These are phyloP conservation scores for Entomortierella beljakovae DNA, from an alignment of 192 early-diverging fungal genomes.

Conservation along the genomic window DNA sequence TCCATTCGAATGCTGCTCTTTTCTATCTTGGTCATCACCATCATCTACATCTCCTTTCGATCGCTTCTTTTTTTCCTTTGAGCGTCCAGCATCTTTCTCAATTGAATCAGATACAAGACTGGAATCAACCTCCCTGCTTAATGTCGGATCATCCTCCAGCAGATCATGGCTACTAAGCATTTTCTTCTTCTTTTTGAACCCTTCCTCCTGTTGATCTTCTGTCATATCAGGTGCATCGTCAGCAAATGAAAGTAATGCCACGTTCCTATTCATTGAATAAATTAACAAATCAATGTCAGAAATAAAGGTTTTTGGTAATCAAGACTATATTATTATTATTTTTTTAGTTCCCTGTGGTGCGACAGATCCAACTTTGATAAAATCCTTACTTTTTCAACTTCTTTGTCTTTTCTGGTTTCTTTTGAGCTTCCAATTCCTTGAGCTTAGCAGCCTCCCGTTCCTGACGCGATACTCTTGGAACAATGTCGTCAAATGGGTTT, in stretches of 20 bases:
- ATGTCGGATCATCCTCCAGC: constrained; percentile 59
- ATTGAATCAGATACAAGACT: neutral
- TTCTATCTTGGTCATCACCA: neutral
- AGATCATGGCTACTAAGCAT: constrained; percentile 83
- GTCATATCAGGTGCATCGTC: constrained; percentile 72
- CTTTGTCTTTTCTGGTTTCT: constrained; percentile 58
- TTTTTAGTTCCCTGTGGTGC: too few species aligned
- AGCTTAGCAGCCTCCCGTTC: constrained; percentile 46
- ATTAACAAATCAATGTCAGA: constrained; percentile 3
- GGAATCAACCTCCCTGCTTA: constrained; percentile 29
- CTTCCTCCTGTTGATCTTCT: constrained; percentile 59
- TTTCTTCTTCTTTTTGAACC: constrained; percentile 63
- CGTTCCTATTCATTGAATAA: constrained; percentile 64
- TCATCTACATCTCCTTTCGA: neutral
- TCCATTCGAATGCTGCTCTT: constrained; percentile 1
- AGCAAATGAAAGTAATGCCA: constrained; percentile 90
- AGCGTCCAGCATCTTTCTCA: neutral
- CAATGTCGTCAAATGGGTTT: constrained; percentile 95
- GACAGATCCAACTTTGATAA: neutral
- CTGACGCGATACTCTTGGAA: constrained; percentile 68
- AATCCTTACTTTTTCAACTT: constrained; percentile 73
- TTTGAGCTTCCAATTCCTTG: constrained; percentile 45
- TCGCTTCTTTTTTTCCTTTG: constrained; percentile 13
- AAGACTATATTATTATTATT: too few species aligned
- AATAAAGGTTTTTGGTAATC: neutral